Base-by-base conservation (phyloP, 2,329 filamentous ascomycete species). In the Talaromyces marneffei region DNA sequence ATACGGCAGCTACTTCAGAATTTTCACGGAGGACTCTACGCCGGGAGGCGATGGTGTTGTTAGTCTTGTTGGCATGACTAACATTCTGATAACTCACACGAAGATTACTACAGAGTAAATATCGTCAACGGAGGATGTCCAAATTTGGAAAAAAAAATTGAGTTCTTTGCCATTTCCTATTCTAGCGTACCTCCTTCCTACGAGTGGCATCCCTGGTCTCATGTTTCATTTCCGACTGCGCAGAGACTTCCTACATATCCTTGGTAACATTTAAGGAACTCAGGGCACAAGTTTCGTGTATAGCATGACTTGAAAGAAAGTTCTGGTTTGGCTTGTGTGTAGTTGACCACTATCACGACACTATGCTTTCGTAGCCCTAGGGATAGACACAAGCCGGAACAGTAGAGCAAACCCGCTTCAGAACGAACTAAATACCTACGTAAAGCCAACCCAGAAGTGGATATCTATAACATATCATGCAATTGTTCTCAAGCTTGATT, bases 1-100 rank as follows among this genome's bases (percentile, higher is more conserved):
- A 46, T 29, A 12, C 20, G 25, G 4, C 16, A 14, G 1, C 6
- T 27, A 18, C 23, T 48, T 14, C 20, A 37, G 8, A 18, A 16
- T 50, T 48, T 23, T 33, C 42, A 37, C 56, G 56, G 56, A 50
- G 56, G 16, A 50, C 42, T 58, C 20, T 58, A 18, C 25, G 20
- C 56, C 56, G 56, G 3, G 42, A 48, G 31, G 23, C 40, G 37
- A 40, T 27, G 23, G 5, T 16, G 1, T 29, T 23, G 20, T 35
- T 40, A 6, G 33, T 25, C 20, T 14, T 4, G 20, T 44, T 4
- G 3, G 14, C 6, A 48, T 27, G 44, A 18, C 25, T 48, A 18
- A 14, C 44, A n/a, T 46, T 27, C 16, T 29, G 44, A 18, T 1
- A 4, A 3, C 4, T 12, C 1, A 12, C 1, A 12, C 40, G 23